Percentiles rank a stretch among this genome's conserved stretches.
These are phyloP conservation scores for Colletotrichum euphorbiae DNA, from an alignment of 2,329 filamentous ascomycete species.

Conservation along the genomic window DNA sequence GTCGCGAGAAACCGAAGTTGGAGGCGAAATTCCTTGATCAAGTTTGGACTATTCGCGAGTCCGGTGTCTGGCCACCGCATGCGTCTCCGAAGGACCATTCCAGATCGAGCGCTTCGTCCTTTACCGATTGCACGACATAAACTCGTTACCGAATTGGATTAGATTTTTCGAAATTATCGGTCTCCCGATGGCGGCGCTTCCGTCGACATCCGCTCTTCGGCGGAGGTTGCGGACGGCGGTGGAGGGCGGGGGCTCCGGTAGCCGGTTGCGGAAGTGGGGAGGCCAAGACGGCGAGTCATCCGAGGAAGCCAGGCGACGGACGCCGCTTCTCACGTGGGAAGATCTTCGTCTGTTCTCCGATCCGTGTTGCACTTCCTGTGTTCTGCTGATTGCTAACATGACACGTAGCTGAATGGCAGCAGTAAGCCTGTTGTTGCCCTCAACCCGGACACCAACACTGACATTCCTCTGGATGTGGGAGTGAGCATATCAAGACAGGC, in stretches of 20 bases:
- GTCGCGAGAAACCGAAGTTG: neutral
- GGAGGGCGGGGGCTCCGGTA: constrained; percentile 5
- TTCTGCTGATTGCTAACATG: neutral
- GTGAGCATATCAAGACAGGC: constrained; percentile 29
- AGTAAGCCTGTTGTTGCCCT: neutral
- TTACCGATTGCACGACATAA: neutral
- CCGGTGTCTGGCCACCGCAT: too few species aligned
- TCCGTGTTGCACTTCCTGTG: neutral
- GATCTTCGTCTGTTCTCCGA: constrained; percentile 22
- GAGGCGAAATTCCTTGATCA: neutral
- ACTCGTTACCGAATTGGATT: neutral
- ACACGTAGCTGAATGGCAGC: constrained; percentile 27
- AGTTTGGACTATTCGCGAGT: too few species aligned
- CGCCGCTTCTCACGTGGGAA: constrained; percentile 11
- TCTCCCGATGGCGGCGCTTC: constrained; percentile 11
- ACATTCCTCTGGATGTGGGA: constrained; percentile 12
- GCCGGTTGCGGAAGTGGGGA: constrained; percentile 4
- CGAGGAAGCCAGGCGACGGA: neutral
- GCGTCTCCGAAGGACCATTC: too few species aligned
- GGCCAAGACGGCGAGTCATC: neutral
- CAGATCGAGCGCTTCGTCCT: too few species aligned
- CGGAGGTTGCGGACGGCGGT: constrained; percentile 17
- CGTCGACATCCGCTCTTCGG: constrained; percentile 21
- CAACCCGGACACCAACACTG: neutral
- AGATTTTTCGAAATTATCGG: too few species aligned